phyloP scores from a whole-genome alignment of 192 early-diverging fungal genomes.

The Coemansia sp. region DNA sequence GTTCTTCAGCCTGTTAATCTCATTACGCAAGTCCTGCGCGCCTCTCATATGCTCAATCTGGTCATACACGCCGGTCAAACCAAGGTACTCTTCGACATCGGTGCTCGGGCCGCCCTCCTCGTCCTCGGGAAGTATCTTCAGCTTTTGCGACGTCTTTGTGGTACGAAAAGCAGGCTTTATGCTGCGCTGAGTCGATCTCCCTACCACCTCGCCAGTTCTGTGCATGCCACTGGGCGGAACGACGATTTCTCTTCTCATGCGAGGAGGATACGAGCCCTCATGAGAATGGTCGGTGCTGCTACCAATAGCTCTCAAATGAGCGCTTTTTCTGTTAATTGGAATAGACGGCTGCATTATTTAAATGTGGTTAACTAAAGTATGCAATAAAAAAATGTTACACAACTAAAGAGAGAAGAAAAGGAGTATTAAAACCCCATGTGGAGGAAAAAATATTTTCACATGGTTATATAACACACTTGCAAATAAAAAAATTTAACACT shows the following conservation, averaged over 20 bases:
- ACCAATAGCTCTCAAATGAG: constrained; percentile 12
- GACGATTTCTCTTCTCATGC: constrained; percentile 52
- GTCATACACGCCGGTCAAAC: constrained; percentile 59
- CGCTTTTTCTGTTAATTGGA: constrained; percentile 33
- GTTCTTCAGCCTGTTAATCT: constrained; percentile 74
- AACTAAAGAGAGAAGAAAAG: neutral
- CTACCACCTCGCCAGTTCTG: constrained; percentile 27
- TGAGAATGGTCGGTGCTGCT: constrained; percentile 10
- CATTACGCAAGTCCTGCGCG: constrained; percentile 57
- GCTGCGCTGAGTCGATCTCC: constrained; percentile 26
- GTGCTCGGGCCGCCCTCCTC: constrained; percentile 53
- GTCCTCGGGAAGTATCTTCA: constrained; percentile 83
- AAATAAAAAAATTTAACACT: neutral
- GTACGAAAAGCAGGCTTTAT: constrained; percentile 77
- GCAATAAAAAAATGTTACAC: constrained; percentile 1
- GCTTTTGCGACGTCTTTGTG: constrained; percentile 91
- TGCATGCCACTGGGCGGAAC: constrained; percentile 54
- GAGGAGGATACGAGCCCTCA: constrained; percentile 48
- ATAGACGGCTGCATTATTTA: constrained; percentile 25
- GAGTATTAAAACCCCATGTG: neutral
- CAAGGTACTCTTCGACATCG: constrained; percentile 57
- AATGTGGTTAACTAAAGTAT: constrained; percentile 11
- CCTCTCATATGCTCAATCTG: constrained; percentile 69
- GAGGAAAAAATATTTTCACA: neutral
- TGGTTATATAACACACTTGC: neutral